Conservation (phyloP, 2,329 filamentous ascomycete genomes). For the Juglanconis sp. region DNA sequence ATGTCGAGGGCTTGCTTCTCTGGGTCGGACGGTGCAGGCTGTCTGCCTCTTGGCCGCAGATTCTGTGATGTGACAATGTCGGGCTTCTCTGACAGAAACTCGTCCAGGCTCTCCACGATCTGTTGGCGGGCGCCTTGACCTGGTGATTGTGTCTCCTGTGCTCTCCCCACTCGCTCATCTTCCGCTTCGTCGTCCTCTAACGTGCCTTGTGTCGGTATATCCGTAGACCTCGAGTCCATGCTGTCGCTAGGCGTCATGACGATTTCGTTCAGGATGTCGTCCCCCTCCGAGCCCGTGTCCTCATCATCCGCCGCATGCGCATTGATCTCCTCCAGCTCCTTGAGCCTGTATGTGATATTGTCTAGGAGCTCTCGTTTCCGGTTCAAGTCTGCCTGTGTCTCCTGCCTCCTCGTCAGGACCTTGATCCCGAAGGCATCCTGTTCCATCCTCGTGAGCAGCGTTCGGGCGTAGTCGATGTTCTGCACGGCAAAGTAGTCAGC, state of each 20-base stretch:
- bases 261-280: constrained; percentile 55
- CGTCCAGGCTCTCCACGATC: constrained; percentile 1
- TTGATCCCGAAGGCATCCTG: constrained; percentile 63
- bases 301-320: constrained; percentile 35
- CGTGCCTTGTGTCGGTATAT: constrained; percentile 21
- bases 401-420: constrained; percentile 54
- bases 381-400: constrained; percentile 61
- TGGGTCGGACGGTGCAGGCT: constrained; percentile 6
- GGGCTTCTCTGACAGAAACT: constrained; percentile 15
- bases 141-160: not conserved
- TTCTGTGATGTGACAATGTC: constrained; percentile 30
- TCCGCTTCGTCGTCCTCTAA: constrained; percentile 18
- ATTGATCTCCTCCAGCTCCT: constrained; percentile 63
- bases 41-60: constrained; percentile 28
- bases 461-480: constrained; percentile 71
- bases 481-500: constrained; percentile 29
- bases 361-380: constrained; percentile 65
- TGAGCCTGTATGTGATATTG: constrained; percentile 60
- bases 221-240: constrained; percentile 36
- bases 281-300: constrained; percentile 49
- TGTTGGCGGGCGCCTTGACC: constrained; percentile 5
- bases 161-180: not conserved
- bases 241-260: constrained; percentile 55
- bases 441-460: constrained; percentile 66
- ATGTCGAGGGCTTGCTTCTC: constrained; percentile 1